phyloP scores from a whole-genome alignment of 805 yeast genomes.

The Yueomyces sp. region DNA sequence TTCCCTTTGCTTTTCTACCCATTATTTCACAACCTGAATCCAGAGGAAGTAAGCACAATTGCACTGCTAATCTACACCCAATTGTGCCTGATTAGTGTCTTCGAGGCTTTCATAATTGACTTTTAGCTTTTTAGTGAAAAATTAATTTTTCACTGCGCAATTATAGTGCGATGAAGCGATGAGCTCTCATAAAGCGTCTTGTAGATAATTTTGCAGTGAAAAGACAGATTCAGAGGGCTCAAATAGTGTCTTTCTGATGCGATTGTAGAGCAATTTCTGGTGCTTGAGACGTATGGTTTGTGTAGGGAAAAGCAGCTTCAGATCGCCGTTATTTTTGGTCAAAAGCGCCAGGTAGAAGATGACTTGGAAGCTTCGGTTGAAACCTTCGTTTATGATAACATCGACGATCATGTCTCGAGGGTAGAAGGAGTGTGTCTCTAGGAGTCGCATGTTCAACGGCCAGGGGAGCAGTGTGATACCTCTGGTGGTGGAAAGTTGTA shows the following conservation, averaged over 20 bases:
- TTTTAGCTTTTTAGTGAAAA: no score
- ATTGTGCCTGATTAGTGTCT: no score
- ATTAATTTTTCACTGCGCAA: no score
- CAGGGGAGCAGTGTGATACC: conserved; percentile 17
- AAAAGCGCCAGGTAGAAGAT: conserved; percentile 50
- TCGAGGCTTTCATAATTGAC: no score
- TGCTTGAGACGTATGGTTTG: conserved; percentile 1
- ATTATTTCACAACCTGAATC: conserved; percentile 3
- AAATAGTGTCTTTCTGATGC: conserved; percentile 1
- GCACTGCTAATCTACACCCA: background rate
- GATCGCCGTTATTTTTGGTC: conserved; percentile 26
- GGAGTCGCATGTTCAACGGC: conserved; percentile 4
- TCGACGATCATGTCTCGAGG: conserved; percentile 47
- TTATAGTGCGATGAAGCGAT: no score
- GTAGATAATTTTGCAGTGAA: background rate
- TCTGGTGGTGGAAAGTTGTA: conserved; percentile 10
- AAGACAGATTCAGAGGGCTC: conserved; percentile 1
- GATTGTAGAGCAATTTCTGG: conserved; percentile 1
- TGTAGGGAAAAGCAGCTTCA: conserved; percentile 21
- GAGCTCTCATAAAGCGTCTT: no score
- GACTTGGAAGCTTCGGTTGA: conserved; percentile 47
- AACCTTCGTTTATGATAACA: conserved; percentile 64
- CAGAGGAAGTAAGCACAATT: background rate
- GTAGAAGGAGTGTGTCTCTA: conserved; percentile 28
- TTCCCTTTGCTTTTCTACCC: conserved; percentile 22